These are phyloP conservation scores for Xylaria sp. DNA, from an alignment of 2,329 filamentous ascomycete species.

Conservation along the genomic window DNA sequence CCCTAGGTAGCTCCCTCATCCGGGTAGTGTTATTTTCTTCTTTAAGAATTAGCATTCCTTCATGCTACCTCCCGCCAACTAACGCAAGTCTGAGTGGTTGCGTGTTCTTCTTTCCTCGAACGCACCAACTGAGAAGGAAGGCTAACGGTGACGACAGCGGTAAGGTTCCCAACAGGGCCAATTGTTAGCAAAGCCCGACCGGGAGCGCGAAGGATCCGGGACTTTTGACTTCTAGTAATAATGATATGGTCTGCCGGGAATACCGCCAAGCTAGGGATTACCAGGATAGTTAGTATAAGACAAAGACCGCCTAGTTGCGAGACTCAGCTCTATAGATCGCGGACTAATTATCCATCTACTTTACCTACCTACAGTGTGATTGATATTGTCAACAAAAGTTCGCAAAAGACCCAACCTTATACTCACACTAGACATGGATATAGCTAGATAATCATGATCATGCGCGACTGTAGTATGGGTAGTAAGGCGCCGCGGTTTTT, in stretches of 20 bases:
- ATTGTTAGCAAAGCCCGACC: too few relatives aligned
- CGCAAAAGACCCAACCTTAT: not conserved
- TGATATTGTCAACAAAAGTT: not conserved
- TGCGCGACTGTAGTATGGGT: too few relatives aligned
- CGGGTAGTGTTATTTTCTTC: not conserved
- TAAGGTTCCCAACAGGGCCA: too few relatives aligned
- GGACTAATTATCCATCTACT: not conserved
- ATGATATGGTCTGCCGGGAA: not conserved
- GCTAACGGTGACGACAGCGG: too few relatives aligned
- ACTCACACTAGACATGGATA: slow-evolving; percentile 12
- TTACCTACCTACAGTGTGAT: not conserved
- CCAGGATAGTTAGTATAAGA: not conserved
- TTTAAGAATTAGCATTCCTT: not conserved
- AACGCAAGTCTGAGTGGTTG: too few relatives aligned
- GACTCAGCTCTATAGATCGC: not conserved
- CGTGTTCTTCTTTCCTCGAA: too few relatives aligned
- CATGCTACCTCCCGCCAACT: not conserved
- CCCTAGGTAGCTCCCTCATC: not conserved
- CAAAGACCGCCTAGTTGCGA: not conserved
- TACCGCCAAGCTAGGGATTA: not conserved
- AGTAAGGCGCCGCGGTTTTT: too few relatives aligned
- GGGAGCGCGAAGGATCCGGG: too few relatives aligned
- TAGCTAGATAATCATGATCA: not conserved
- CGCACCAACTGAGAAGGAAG: too few relatives aligned
- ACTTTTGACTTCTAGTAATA: not conserved